A percentile compares a stretch with the other conserved stretches of the same genome.
Conservation (phyloP, 441 rosid genomes). For the Dalechampia spathulata region DNA sequence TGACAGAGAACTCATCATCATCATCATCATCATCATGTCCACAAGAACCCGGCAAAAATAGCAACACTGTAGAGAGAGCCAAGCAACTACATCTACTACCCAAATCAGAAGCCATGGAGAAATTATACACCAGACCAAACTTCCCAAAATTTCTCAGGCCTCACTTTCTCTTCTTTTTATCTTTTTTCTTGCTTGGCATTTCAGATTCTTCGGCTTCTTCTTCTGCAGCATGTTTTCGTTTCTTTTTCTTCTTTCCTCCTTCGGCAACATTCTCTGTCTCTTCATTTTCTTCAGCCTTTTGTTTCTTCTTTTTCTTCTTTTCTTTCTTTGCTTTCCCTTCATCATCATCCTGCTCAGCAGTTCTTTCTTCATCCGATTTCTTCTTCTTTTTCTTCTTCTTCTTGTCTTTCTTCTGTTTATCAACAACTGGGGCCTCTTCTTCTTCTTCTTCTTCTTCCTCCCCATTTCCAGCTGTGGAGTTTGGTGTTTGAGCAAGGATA, state of each 20-base stretch:
- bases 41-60: too few species aligned
- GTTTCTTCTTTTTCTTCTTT: constrained; percentile 55
- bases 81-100: constrained; percentile 9
- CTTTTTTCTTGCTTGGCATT: constrained; percentile 42
- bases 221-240: constrained; percentile 52
- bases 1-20: too few species aligned
- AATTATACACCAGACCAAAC: not conserved
- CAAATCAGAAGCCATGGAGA: constrained; percentile 18
- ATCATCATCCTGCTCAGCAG: constrained; percentile 21
- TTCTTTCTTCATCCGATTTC: constrained; percentile 28
- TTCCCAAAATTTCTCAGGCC: constrained; percentile 17
- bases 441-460: constrained; percentile 19
- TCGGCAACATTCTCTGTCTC: constrained; percentile 18
- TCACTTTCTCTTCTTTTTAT: constrained; percentile 46
- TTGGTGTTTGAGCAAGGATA: constrained; percentile 38
- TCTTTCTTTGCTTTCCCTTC: constrained; percentile 30
- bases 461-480: constrained; percentile 15
- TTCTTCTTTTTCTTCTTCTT: constrained; percentile 23
- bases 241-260: constrained; percentile 43
- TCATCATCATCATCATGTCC: too few species aligned
- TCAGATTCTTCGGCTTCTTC: constrained; percentile 35
- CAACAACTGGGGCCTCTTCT: constrained; percentile 18
- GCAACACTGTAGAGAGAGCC: not conserved
- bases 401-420: constrained; percentile 16
- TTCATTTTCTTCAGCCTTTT: constrained; percentile 22